phyloP scores from a whole-genome alignment of 208 protist species.

The Wallacemonas collosoma region DNA sequence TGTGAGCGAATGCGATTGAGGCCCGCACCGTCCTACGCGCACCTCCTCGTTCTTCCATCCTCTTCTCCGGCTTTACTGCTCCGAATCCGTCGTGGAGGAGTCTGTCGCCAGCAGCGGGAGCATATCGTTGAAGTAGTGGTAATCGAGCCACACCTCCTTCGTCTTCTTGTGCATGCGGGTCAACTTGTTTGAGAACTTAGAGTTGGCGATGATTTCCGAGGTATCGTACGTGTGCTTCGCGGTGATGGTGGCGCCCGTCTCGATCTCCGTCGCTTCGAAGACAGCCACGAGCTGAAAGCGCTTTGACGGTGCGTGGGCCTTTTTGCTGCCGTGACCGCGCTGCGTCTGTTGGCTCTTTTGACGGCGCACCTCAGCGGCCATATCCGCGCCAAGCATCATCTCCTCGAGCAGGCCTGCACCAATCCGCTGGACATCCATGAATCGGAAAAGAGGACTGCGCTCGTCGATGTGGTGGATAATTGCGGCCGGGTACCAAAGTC shows the following conservation, averaged over 20 bases:
- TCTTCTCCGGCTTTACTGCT: conserved; percentile 25
- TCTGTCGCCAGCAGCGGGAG: conserved; percentile 51
- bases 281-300: conserved; percentile 81
- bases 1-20: too few relatives aligned
- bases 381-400: background rate
- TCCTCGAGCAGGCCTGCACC: conserved; percentile 22
- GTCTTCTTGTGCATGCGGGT: conserved; percentile 58
- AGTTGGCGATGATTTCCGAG: conserved; percentile 70
- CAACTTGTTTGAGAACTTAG: conserved; percentile 80
- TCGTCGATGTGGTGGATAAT: conserved; percentile 80
- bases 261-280: conserved; percentile 83
- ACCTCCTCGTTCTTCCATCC: conserved; percentile 6
- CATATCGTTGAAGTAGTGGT: conserved; percentile 86
- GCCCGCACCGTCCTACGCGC: background rate
- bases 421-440: conserved; percentile 46
- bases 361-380: conserved; percentile 2
- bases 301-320: background rate
- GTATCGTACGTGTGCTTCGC: conserved; percentile 76
- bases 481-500: conserved; percentile 75
- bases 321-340: background rate
- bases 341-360: background rate
- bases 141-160: conserved; percentile 69
- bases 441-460: conserved; percentile 71
- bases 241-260: conserved; percentile 65
- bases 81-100: conserved; percentile 61